These are phyloP conservation scores for Pyracantha coccinea DNA, from an alignment of 331 rosid genomes.

Conservation along the genomic window DNA sequence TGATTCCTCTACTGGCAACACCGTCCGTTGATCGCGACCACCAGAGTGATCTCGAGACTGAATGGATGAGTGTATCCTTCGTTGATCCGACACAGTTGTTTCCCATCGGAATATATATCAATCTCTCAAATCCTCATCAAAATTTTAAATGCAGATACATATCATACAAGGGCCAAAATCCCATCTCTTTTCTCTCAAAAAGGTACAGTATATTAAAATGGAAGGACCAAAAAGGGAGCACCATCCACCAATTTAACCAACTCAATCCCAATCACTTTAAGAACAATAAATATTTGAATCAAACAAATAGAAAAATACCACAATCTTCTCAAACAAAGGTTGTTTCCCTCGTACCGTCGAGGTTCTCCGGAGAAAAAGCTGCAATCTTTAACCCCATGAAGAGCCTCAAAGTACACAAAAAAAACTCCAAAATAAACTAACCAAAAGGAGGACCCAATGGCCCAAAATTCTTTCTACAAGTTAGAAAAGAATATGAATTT, in stretches of 20 bases:
- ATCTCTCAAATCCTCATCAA: conserved; percentile 2
- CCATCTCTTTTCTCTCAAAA: conserved; percentile 8
- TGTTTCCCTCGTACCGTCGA: background rate
- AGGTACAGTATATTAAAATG: background rate
- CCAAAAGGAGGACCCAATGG: background rate
- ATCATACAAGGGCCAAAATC: conserved; percentile 5
- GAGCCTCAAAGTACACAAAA: background rate
- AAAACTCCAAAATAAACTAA: background rate
- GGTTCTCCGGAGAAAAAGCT: background rate
- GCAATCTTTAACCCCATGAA: background rate
- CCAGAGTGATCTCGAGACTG: conserved; percentile 32
- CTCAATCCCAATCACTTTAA: background rate
- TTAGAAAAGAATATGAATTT: background rate
- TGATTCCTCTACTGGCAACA: conserved; percentile 1
- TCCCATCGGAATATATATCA: conserved; percentile 48
- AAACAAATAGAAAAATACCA: background rate
- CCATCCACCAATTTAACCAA: background rate
- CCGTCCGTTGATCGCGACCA: conserved; percentile 27
- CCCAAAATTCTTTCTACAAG: background rate
- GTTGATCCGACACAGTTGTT: conserved; percentile 56
- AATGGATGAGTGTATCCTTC: conserved; percentile 19
- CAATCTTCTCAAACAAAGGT: background rate
- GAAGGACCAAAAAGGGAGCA: background rate
- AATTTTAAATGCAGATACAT: conserved; percentile 14
- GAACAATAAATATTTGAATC: background rate